phyloP scores from a whole-genome alignment of 164 flowering plant genomes.

The Aristolochia contorta region DNA sequence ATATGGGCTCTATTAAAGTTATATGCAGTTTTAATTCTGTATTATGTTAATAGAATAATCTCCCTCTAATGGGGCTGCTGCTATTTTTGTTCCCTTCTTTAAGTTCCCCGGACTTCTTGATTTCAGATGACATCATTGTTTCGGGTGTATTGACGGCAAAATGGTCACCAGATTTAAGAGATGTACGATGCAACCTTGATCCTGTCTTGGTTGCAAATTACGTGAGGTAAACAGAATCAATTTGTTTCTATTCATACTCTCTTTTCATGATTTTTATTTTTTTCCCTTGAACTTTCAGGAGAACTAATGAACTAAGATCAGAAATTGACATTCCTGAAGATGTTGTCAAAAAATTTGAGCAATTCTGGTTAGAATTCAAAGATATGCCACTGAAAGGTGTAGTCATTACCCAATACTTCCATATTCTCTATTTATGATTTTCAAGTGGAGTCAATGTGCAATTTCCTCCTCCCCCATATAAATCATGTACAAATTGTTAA shows the following conservation, averaged over 20 bases:
- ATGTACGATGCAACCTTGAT: conserved; percentile 89
- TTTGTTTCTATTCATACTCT: neutral
- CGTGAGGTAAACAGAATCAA: conserved; percentile 41
- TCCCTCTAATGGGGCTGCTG: too few species aligned
- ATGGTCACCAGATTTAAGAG: conserved; percentile 87
- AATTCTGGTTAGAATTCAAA: conserved; percentile 68
- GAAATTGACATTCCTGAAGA: conserved; percentile 70
- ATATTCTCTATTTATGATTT: neutral
- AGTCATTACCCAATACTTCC: neutral
- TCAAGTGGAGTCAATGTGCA: neutral
- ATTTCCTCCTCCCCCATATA: neutral
- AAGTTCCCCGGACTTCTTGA: conserved; percentile 3
- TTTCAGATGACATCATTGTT: conserved; percentile 71
- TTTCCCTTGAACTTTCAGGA: conserved; percentile 28
- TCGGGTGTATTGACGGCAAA: conserved; percentile 81
- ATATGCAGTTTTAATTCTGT: neutral
- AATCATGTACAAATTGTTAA: neutral
- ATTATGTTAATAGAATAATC: neutral
- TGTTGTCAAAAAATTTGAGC: conserved; percentile 45
- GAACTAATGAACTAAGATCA: conserved; percentile 79
- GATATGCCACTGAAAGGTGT: conserved; percentile 76
- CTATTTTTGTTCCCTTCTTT: too few species aligned
- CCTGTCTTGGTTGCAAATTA: conserved; percentile 75
- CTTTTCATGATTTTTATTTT: neutral
- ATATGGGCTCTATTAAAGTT: neutral